phyloP scores from a whole-genome alignment of 371 early-diverging fungal species.

The Batrachochytrium dendrobatidis region DNA sequence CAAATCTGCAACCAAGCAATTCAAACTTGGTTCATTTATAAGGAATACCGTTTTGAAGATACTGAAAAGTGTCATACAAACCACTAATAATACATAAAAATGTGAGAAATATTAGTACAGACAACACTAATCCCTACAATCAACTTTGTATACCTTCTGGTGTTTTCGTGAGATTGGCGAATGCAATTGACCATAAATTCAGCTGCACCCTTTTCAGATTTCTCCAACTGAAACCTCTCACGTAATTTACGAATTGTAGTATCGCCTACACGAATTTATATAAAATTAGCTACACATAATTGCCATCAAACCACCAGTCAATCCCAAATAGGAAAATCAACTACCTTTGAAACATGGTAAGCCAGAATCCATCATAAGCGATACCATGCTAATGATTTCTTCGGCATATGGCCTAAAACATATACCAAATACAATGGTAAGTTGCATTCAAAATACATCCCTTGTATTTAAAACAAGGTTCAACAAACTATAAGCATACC shows the following conservation, averaged over 20 bases:
- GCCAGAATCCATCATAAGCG: conserved; percentile 91
- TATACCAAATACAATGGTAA: conserved; percentile 17
- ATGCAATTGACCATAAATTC: conserved; percentile 91
- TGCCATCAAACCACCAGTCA: not conserved
- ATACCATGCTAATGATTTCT: conserved; percentile 82
- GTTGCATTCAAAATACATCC: not conserved
- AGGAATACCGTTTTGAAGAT: conserved; percentile 55
- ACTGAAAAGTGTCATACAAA: conserved; percentile 57
- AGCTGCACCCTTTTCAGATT: conserved; percentile 85
- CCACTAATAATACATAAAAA: conserved; percentile 23
- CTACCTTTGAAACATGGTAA: conserved; percentile 96
- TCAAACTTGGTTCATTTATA: too few relatives aligned
- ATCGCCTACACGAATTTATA: conserved; percentile 31
- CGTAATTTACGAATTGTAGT: conserved; percentile 79
- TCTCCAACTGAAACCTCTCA: conserved; percentile 85
- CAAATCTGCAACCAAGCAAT: too few relatives aligned
- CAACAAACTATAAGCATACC: conserved; percentile 38
- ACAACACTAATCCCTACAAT: not conserved
- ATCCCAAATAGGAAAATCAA: not conserved
- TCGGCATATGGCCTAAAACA: conserved; percentile 94
- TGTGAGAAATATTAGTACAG: not conserved
- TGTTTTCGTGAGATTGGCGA: conserved; percentile 83
- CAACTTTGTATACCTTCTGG: conserved; percentile 5
- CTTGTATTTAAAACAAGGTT: not conserved
- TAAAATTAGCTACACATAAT: not conserved